Conservation (phyloP, 208 protist species). For the Acanthamoeba sp. region DNA sequence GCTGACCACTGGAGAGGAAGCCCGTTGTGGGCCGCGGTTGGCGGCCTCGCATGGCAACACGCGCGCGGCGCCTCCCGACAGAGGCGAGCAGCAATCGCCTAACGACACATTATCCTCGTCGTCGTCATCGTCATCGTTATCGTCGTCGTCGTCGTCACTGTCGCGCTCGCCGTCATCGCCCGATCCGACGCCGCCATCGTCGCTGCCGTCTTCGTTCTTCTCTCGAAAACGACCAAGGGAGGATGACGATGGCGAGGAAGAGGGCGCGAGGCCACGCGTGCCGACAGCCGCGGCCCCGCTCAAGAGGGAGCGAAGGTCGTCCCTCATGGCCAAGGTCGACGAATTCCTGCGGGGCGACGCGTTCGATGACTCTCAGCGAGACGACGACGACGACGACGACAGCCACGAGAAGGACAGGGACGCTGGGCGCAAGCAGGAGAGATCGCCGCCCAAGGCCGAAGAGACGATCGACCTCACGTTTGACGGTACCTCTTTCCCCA, state of each 20-base stretch:
- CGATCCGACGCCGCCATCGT: background rate
- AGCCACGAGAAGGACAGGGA: background rate
- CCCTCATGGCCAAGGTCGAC: background rate
- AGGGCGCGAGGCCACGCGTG: background rate
- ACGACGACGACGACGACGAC: background rate
- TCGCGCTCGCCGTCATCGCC: background rate
- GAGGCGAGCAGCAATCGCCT: too few relatives aligned
- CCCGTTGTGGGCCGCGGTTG: too few relatives aligned
- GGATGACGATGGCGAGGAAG: background rate
- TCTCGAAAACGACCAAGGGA: background rate
- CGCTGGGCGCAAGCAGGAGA: background rate
- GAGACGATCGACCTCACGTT: background rate
- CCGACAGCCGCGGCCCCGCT: background rate
- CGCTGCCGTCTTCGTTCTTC: background rate
- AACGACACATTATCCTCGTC: too few relatives aligned
- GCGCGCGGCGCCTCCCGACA: too few relatives aligned
- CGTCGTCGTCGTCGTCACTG: background rate
- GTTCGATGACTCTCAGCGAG: background rate
- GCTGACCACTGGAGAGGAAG: background rate
- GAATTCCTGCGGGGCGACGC: background rate
- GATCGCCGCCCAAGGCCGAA: background rate
- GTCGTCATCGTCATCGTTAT: background rate
- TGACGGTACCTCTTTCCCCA: background rate
- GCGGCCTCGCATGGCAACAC: background rate
- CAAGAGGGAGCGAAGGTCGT: background rate